Evolutionary conservation across 306 rosid genomes (phyloP).

Genomic region (Purshia tridentata): DNA sequence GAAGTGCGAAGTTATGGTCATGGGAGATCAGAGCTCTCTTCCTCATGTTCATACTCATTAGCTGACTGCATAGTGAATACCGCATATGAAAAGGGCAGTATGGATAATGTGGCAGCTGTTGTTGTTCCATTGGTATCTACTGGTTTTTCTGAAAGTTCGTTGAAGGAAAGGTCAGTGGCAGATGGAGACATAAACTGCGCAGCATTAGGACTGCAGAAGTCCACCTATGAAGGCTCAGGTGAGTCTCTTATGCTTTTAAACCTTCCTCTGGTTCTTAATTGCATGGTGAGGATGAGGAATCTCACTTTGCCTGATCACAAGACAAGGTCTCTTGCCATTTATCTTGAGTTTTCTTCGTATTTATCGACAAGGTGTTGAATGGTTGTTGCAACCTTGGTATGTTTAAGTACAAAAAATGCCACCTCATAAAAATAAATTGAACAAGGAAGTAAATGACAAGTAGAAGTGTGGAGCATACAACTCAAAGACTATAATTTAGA

Average conservation of each 20-base stretch:
- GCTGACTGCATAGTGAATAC: conserved; percentile 73
- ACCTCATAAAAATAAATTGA: background rate
- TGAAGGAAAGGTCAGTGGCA: conserved; percentile 39
- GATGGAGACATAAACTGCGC: conserved; percentile 41
- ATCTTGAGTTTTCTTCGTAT: background rate
- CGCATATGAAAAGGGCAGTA: conserved; percentile 76
- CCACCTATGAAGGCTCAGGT: conserved; percentile 56
- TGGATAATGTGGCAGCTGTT: conserved; percentile 86
- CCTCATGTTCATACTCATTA: conserved; percentile 67
- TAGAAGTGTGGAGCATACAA: background rate
- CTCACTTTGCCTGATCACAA: conserved; percentile 1
- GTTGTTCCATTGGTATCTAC: conserved; percentile 72
- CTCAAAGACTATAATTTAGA: background rate
- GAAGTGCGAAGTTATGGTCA: conserved; percentile 46
- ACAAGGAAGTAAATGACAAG: background rate
- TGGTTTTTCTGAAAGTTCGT: conserved; percentile 34
- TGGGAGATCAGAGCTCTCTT: conserved; percentile 44
- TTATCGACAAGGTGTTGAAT: background rate
- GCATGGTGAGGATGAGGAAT: background rate
- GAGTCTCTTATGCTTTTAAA: conserved; percentile 24
- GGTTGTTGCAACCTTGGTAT: background rate
- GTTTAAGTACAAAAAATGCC: background rate
- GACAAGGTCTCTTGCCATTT: background rate
- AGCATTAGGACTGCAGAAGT: conserved; percentile 38
- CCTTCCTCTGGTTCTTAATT: background rate